phyloP scores from a whole-genome alignment of 2,329 filamentous ascomycete genomes.

The Beauveria sp. region DNA sequence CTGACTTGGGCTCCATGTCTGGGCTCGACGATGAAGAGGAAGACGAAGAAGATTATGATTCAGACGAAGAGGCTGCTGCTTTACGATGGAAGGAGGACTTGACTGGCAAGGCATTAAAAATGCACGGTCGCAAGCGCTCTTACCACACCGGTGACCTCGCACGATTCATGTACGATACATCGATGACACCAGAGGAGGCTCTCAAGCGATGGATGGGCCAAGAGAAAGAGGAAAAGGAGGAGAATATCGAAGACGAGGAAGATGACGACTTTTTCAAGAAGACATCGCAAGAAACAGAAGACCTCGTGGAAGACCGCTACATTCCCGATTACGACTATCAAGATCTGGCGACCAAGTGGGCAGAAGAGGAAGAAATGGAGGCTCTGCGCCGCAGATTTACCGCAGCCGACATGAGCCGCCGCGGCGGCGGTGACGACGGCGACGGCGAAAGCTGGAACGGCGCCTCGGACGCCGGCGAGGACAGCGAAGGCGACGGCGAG shows the following conservation, averaged over 20 bases:
- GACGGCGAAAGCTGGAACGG: conserved; percentile 46
- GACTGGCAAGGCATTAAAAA: conserved; percentile 60
- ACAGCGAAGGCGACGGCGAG: conserved; percentile 45
- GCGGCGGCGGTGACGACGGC: conserved; percentile 26
- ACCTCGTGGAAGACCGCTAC: conserved; percentile 68
- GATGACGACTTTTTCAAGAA: conserved; percentile 61
- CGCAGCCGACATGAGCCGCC: conserved; percentile 47
- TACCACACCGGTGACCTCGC: conserved; percentile 79
- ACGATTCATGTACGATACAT: conserved; percentile 80
- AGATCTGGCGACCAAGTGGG: conserved; percentile 79
- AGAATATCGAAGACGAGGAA: conserved; percentile 50
- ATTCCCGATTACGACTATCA: conserved; percentile 77
- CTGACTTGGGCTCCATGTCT: conserved; percentile 85
- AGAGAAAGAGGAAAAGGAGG: conserved; percentile 45
- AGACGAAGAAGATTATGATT: conserved; percentile 42
- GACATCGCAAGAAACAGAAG: conserved; percentile 56
- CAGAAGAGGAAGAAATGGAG: conserved; percentile 68
- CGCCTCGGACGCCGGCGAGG: conserved; percentile 46
- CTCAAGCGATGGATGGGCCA: conserved; percentile 74
- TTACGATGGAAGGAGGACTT: conserved; percentile 87
- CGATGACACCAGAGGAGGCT: conserved; percentile 66
- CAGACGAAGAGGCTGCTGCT: conserved; percentile 63
- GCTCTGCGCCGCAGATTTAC: conserved; percentile 69
- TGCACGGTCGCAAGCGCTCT: conserved; percentile 62
- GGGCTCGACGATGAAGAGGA: conserved; percentile 41